Base-by-base conservation (phyloP, 768 basidiomycete genomes). In the Mycena olivaceomarginata region DNA sequence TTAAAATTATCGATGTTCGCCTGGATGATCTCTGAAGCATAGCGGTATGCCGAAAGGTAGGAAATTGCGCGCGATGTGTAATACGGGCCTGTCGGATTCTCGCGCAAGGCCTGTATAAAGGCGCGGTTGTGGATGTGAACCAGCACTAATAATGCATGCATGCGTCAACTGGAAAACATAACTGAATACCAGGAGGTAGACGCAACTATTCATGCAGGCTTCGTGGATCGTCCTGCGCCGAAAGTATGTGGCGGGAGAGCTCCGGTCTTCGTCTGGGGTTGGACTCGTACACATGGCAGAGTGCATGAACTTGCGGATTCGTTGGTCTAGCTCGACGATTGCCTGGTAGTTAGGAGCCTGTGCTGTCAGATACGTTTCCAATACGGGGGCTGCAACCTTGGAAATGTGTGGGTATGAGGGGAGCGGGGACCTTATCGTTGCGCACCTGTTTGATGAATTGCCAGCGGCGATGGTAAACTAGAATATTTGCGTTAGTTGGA, bases 271-370 rank as follows among this genome's bases (percentile, higher is more conserved):
- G 31, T 12, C 5, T 20, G 10, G 64, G 15, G 16, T 16, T 8
- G 2, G 18, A 46, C 13, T 53, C 16, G 5, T 67, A 10, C 15
- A 45, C 57, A 13, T 10, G 7, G 74, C 9, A 11, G 67, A 69
- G 6, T 69, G 62, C 69, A 76, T 71, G 70, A 71, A 76, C 43
- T 60, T 70, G 13, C 75, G 69, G n/a, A 76, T 76, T 0, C 64
- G 53, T 15, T 71, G 69, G 70, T 76, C 75, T 0, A 76, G 25
- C 1, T 76, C 57, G 16, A 76, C 64, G 56, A 71, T 51, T 8
- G 22, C 22, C 0, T n/a, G 37, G 70, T 76, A 76, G 51, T 11
- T 22, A 1, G 75, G 75, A 1, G n/a, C 2, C 10, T 59, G 12
- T 1, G 45, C 59, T 11, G 70, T 71, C 0, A 67, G 16, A 20